These are phyloP conservation scores for Deinandra increscens DNA, from an alignment of 129 eudicot species.

Conservation along the genomic window DNA sequence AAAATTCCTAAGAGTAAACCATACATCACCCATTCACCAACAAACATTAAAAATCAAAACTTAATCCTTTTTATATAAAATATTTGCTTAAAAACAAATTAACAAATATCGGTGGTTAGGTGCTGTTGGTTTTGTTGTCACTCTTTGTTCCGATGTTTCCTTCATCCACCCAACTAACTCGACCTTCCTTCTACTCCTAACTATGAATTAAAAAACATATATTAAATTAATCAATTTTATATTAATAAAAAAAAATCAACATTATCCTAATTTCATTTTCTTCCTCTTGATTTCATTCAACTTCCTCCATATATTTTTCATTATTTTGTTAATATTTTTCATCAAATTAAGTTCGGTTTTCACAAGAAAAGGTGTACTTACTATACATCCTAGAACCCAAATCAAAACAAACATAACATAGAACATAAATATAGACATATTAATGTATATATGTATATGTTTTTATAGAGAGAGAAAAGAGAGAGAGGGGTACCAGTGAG, in stretches of 20 bases:
- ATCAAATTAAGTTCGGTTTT: neutral
- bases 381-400: conserved; percentile 11
- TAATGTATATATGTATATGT: neutral
- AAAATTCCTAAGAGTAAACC: conserved; percentile 28
- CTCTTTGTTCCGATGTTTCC: conserved; percentile 31
- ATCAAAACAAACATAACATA: conserved; percentile 13
- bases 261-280: neutral
- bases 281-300: neutral
- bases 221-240: neutral
- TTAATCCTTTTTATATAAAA: neutral
- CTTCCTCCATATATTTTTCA: neutral
- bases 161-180: conserved; percentile 48
- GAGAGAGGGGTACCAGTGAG: conserved; percentile 56
- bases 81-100: conserved; percentile 18
- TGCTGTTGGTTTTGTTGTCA: conserved; percentile 42
- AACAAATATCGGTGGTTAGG: conserved; percentile 29
- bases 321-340: neutral
- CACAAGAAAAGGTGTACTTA: neutral
- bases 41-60: conserved; percentile 15
- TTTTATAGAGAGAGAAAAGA: conserved; percentile 1
- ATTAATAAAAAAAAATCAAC: conserved; percentile 8
- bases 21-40: conserved; percentile 27
- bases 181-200: conserved; percentile 50
- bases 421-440: neutral
- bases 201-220: conserved; percentile 28